Evolutionary conservation across 352 stramenopile species (phyloP), one percentile per base, ranked within the genome.

Genomic region (Phytophthora multivora): DNA sequence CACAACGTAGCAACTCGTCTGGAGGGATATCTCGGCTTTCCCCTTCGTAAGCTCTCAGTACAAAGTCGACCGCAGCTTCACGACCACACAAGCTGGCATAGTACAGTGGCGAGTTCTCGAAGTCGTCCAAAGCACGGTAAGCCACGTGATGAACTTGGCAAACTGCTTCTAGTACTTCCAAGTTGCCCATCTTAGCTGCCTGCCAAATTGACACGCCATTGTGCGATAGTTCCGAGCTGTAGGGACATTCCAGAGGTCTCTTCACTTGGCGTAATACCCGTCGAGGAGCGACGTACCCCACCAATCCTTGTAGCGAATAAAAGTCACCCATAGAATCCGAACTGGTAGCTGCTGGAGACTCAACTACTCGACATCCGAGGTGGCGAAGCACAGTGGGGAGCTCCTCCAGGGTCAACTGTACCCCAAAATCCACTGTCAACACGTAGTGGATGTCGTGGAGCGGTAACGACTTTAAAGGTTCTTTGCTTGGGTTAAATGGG

Each of bases 161-260:
- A 31, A 79, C 55, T 33, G 46, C 55, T 42, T 58, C 10, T 28
- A 79, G 13, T 10, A 66, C 50, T 13, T 61, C 28, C 3, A 69
- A 33, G 28, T 69, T 13, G 3, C 67, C 67, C 31, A 56, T 65
- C 30, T 77, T 79, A 1, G 67, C 71, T 12, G 71, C 71, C 40
- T 79, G 66, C 67, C 71, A 79, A 30, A 77, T 63, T 18, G 71
- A 75, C 46, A 77, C 13, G 1, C 51, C 53, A 56, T 66, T 51
- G 59, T 54, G 42, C 2, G 46, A 59, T 19, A 64, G 43, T 13
- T 71, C 38, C 6, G 23, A 38, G 23, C 31, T 40, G 13, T 31
- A 47, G 5, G 52, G 52, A 13, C 46, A 56, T 46, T 50, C 15
- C 12, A 50, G 16, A 2, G 54, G 61, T 23, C 52, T 43, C 41